Percentiles rank a stretch among this genome's conserved stretches.
Conservation (phyloP, 2,329 filamentous ascomycete genomes). For the Paraphoma chrysanthemicola region DNA sequence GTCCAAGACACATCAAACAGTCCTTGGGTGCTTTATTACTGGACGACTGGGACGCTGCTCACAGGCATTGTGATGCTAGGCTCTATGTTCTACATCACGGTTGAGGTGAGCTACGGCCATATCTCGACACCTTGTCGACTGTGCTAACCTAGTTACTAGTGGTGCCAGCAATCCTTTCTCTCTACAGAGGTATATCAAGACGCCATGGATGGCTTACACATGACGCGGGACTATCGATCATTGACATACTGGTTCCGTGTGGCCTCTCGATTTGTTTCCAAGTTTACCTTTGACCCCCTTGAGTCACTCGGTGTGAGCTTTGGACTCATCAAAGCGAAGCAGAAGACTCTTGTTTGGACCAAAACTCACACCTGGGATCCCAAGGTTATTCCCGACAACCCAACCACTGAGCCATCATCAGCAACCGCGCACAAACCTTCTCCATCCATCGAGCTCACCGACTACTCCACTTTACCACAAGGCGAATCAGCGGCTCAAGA, state of each 20-base stretch:
- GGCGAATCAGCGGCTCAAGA: conserved; percentile 12
- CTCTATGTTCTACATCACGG: conserved; percentile 46
- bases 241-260: conserved; percentile 21
- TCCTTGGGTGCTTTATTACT: conserved; percentile 35
- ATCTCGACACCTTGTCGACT: background rate
- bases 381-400: background rate
- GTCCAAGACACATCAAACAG: conserved; percentile 40
- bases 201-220: conserved; percentile 32
- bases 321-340: conserved; percentile 25
- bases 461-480: conserved; percentile 11
- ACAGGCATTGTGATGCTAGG: conserved; percentile 38
- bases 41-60: conserved; percentile 41
- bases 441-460: conserved; percentile 22
- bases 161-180: conserved; percentile 49
- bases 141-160: conserved; percentile 14
- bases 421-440: background rate
- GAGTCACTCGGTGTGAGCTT: conserved; percentile 16
- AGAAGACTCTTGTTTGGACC: conserved; percentile 33
- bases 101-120: conserved; percentile 22
- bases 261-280: conserved; percentile 12
- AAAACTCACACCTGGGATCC: conserved; percentile 17
- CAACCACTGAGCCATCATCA: background rate
- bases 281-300: conserved; percentile 17
- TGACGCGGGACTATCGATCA: conserved; percentile 31
- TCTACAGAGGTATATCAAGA: conserved; percentile 41